Evolutionary conservation across 2,329 filamentous ascomycete genomes (phyloP).

Genomic region (Fusarium nematophilum): DNA sequence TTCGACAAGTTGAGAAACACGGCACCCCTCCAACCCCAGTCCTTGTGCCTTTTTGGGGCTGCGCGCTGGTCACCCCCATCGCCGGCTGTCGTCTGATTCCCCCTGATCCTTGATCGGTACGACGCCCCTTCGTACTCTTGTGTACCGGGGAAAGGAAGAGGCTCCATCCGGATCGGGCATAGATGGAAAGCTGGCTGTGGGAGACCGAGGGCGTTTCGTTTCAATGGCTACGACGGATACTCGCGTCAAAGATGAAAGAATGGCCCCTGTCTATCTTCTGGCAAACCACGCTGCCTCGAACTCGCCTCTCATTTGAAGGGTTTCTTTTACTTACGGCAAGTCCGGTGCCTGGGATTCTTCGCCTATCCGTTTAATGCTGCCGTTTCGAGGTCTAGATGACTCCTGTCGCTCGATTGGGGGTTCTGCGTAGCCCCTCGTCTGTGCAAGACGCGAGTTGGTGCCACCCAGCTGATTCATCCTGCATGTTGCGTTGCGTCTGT

Average conservation of each 20-base stretch:
- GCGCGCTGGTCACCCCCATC: conserved; percentile 26
- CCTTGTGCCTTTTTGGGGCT: conserved; percentile 28
- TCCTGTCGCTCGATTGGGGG: too few relatives aligned
- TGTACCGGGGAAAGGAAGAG: conserved; percentile 11
- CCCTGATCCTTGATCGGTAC: conserved; percentile 22
- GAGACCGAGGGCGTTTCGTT: neutral
- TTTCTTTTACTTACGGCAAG: conserved; percentile 20
- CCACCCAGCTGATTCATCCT: too few relatives aligned
- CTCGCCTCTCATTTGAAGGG: neutral
- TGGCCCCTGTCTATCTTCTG: neutral
- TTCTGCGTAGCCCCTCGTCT: neutral
- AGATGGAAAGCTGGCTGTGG: neutral
- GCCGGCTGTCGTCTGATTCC: conserved; percentile 15
- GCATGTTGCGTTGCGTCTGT: neutral
- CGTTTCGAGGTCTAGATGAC: too few relatives aligned
- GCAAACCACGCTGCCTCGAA: neutral
- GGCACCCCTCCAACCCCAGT: conserved; percentile 26
- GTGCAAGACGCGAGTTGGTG: too few relatives aligned
- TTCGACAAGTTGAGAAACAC: conserved; percentile 38
- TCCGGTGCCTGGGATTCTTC: neutral
- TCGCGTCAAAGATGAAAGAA: neutral
- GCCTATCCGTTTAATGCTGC: too few relatives aligned
- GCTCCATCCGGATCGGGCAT: neutral
- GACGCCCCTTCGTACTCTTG: conserved; percentile 14
- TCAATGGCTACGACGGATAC: too few relatives aligned